phyloP scores from a whole-genome alignment of 2,329 filamentous ascomycete species.

The Arthrobotrys entomopaga region DNA sequence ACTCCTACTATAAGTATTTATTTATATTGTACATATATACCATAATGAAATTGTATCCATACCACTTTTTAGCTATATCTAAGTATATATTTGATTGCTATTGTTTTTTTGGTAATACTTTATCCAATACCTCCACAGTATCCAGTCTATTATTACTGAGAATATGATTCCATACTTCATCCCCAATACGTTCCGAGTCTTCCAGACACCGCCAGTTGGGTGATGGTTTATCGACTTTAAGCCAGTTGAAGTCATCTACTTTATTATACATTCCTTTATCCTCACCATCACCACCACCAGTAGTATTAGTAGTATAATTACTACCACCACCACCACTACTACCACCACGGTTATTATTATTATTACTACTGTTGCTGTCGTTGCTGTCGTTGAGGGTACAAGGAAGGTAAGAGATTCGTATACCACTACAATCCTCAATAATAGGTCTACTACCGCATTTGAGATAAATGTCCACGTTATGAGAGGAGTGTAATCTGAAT shows the following conservation, averaged over 20 bases:
- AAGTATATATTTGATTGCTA: background rate
- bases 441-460: conserved; percentile 85
- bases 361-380: too few species aligned
- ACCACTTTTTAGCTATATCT: conserved; percentile 1
- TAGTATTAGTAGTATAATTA: too few species aligned
- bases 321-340: too few species aligned
- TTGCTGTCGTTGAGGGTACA: conserved; percentile 65
- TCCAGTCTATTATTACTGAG: background rate
- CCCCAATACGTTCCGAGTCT: conserved; percentile 69
- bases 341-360: too few species aligned
- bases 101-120: background rate
- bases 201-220: conserved; percentile 85
- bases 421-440: conserved; percentile 83
- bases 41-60: conserved; percentile 7
- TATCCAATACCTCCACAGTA: background rate
- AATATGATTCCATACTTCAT: conserved; percentile 71
- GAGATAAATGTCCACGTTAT: conserved; percentile 83
- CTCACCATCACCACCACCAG: conserved; percentile 63
- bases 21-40: conserved; percentile 13
- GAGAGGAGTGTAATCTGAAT: conserved; percentile 89
- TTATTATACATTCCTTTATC: conserved; percentile 75
- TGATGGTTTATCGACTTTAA: conserved; percentile 78
- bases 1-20: too few species aligned
- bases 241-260: conserved; percentile 98
- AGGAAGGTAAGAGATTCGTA: conserved; percentile 83